Evolutionary conservation across 305 asterid genomes (phyloP).

Genomic region (Solanum hybrid): DNA sequence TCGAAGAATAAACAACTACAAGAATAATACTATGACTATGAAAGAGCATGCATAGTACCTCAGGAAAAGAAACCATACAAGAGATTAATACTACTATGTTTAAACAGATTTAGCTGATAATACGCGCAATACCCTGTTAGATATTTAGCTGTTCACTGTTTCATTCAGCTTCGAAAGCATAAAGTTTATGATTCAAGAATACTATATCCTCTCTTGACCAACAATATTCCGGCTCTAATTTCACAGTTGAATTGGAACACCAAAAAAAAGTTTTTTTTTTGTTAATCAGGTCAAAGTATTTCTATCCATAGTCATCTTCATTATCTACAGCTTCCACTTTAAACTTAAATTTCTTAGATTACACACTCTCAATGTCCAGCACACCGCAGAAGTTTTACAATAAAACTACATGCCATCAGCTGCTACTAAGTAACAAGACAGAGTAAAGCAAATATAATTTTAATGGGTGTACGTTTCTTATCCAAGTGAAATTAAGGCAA

Average conservation of each 20-base stretch:
- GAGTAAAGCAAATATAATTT: background rate
- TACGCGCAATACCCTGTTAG: background rate
- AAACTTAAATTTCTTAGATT: too few species aligned
- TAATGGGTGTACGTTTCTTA: background rate
- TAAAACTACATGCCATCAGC: too few species aligned
- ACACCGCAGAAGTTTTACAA: too few species aligned
- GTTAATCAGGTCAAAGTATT: too few species aligned
- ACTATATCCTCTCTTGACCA: background rate
- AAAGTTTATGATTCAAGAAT: background rate
- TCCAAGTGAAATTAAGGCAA: background rate
- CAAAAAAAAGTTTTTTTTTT: too few species aligned
- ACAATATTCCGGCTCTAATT: too few species aligned
- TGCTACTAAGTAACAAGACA: too few species aligned
- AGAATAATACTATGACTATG: background rate
- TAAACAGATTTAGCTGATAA: background rate
- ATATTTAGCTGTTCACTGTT: background rate
- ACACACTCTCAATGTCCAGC: too few species aligned
- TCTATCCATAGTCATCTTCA: too few species aligned
- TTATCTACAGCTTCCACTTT: too few species aligned
- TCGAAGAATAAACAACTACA: background rate
- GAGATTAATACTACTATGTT: background rate
- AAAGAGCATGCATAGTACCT: background rate
- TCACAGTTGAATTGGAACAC: too few species aligned
- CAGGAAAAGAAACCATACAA: background rate
- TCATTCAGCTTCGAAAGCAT: background rate